Conservation (phyloP, 1,284 basidiomycete species). For the Fistulina hepatica region DNA sequence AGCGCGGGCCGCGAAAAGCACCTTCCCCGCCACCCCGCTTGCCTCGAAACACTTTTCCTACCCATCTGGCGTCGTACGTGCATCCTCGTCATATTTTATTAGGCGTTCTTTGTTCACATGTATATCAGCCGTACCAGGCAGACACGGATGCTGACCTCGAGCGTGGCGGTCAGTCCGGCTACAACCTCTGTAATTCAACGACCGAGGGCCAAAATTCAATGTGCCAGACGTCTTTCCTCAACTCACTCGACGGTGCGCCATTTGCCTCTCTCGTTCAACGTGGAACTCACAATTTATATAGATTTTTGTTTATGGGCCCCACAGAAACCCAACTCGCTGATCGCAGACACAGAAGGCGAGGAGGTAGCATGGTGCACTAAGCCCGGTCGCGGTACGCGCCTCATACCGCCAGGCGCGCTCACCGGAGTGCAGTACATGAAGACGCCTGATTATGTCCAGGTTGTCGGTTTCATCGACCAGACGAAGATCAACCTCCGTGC, state of each 20-base stretch:
- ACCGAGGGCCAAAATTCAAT: conserved; percentile 47
- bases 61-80: conserved; percentile 36
- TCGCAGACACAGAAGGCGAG: conserved; percentile 54
- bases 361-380: conserved; percentile 63
- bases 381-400: conserved; percentile 20
- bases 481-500: conserved; percentile 30
- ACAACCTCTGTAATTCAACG: conserved; percentile 62
- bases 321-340: conserved; percentile 29
- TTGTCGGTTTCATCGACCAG: conserved; percentile 40
- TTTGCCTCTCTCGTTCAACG: not conserved
- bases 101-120: not conserved
- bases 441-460: conserved; percentile 35
- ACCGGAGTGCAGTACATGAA: conserved; percentile 26
- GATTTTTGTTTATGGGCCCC: conserved; percentile 51
- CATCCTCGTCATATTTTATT: not conserved
- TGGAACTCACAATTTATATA: conserved; percentile 16
- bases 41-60: conserved; percentile 41
- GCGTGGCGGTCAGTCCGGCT: conserved; percentile 51
- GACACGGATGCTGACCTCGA: conserved; percentile 35
- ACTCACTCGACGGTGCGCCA: conserved; percentile 38
- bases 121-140: conserved; percentile 42
- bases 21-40: conserved; percentile 39
- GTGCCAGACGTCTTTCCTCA: conserved; percentile 55
- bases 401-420: not conserved
- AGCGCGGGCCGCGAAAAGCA: conserved; percentile 15